Evolutionary conservation across 352 stramenopile genomes (phyloP), one percentile per base, ranked within the genome.

Genomic region (Plasmopara viticola): DNA sequence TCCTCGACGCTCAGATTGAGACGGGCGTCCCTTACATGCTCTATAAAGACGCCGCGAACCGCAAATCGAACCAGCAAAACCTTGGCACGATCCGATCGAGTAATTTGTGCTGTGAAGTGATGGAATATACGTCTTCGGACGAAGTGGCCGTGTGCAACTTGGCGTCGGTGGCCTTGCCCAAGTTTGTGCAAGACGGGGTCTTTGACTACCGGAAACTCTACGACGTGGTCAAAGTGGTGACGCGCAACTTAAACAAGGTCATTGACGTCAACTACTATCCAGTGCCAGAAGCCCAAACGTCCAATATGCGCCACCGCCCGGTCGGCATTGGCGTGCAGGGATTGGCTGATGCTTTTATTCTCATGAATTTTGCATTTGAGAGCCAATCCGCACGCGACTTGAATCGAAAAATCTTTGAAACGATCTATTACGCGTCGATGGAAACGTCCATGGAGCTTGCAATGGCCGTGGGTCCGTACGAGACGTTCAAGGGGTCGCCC

Each of bases 261-360:
- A 99, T 99, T 64, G 96, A 99, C 66, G 74, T 97, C 48, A 99
- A 99, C 85, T 99, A 97, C 70, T 99, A 99, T 75, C 97, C 97
- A 7, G 95, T 98, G 40, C 62, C 49, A 6, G 83, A 94, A 58
- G 83, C 83, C 4, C 95, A 61, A 48, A 75, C 74, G 42, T 97
- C 84, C 64, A 99, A 99, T 84, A 95, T 98, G 83, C 89, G 95
- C 51, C 96, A 99, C 70, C 91, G 97, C 31, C 97, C 97, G 13
- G 91, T 99, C 56, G 97, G 97, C 47, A 98, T 99, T 61, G 97
- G 97, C 66, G 97, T 99, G 5, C 97, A 98, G 66, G 97, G 97
- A 31, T 82, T 99, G 17, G 97, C 97, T 0, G 97, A 99, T 69
- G 88, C 90, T 20, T 99, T 99, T 68, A 95, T 97, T 59, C 88